Conservation (phyloP, 768 basidiomycete genomes). For the Russula brevipes region DNA sequence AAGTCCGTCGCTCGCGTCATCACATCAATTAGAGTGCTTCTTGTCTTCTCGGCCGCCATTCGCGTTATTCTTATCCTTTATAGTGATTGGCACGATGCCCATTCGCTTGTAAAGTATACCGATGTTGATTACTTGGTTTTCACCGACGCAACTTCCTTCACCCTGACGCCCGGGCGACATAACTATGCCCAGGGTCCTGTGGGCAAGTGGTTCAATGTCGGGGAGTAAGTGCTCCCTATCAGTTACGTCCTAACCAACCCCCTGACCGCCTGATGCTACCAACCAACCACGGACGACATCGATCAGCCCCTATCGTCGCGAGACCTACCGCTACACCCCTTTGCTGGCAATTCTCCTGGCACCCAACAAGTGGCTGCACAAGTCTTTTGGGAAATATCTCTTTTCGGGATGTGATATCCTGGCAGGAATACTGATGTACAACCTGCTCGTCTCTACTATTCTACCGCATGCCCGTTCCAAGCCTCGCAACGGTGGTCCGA, state of each 20-base stretch:
- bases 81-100: conserved; percentile 86
- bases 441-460: conserved; percentile 48
- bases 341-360: conserved; percentile 76
- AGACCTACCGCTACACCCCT: conserved; percentile 97
- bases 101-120: conserved; percentile 88
- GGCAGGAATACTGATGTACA: conserved; percentile 69
- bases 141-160: conserved; percentile 79
- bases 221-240: conserved; percentile 58
- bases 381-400: conserved; percentile 85
- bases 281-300: not conserved
- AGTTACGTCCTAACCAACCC: conserved; percentile 1
- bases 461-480: conserved; percentile 33
- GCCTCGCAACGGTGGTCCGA: not conserved
- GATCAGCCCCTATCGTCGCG: conserved; percentile 77
- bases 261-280: conserved; percentile 1
- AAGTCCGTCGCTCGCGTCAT: not conserved
- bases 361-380: conserved; percentile 76
- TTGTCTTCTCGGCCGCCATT: conserved; percentile 51
- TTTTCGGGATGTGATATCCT: conserved; percentile 82
- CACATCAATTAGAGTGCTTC: conserved; percentile 46
- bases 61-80: conserved; percentile 72
- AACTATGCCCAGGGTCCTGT: conserved; percentile 63
- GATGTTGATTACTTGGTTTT: conserved; percentile 97
- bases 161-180: conserved; percentile 43
- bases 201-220: conserved; percentile 43